phyloP scores from a whole-genome alignment of 2,329 filamentous ascomycete genomes.

The Xylaria sp. region DNA sequence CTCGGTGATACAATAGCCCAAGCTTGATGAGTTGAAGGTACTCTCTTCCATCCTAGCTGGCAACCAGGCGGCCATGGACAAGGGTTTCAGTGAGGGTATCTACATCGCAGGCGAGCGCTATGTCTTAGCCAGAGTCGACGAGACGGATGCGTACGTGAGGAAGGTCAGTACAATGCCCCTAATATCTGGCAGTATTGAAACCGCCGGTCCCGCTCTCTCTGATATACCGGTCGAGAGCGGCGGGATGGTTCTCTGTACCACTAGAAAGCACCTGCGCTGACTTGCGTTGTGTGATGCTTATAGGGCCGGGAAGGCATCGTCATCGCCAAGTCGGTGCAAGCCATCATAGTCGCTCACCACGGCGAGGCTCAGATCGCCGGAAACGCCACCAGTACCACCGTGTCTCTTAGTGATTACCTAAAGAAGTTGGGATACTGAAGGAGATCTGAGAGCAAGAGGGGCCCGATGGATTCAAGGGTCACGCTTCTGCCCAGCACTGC shows the following conservation, averaged over 20 bases:
- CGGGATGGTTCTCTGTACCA: neutral
- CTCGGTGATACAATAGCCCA: conserved; percentile 42
- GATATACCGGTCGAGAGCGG: neutral
- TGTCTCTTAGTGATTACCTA: conserved; percentile 83
- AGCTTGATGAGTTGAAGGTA: conserved; percentile 54
- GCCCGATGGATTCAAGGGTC: conserved; percentile 3
- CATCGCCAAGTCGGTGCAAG: conserved; percentile 81
- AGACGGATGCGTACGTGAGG: conserved; percentile 71
- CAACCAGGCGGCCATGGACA: conserved; percentile 46
- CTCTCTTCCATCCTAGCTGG: conserved; percentile 48
- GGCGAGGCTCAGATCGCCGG: conserved; percentile 66
- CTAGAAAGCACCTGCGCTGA: conserved; percentile 4
- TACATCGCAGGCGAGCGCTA: conserved; percentile 73
- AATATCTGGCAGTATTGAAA: neutral
- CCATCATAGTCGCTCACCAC: conserved; percentile 86
- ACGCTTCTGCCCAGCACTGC: conserved; percentile 5
- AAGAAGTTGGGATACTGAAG: conserved; percentile 66
- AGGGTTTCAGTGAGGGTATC: conserved; percentile 67
- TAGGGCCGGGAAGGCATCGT: conserved; percentile 73
- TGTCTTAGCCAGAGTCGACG: conserved; percentile 70
- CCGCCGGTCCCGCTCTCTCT: neutral
- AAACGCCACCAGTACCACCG: conserved; percentile 71
- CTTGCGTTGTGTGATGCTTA: conserved; percentile 9
- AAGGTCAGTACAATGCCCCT: conserved; percentile 52
- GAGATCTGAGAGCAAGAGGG: conserved; percentile 1